Base-by-base conservation (phyloP, 2,329 filamentous ascomycete genomes). In the Hypoxylon sp. region DNA sequence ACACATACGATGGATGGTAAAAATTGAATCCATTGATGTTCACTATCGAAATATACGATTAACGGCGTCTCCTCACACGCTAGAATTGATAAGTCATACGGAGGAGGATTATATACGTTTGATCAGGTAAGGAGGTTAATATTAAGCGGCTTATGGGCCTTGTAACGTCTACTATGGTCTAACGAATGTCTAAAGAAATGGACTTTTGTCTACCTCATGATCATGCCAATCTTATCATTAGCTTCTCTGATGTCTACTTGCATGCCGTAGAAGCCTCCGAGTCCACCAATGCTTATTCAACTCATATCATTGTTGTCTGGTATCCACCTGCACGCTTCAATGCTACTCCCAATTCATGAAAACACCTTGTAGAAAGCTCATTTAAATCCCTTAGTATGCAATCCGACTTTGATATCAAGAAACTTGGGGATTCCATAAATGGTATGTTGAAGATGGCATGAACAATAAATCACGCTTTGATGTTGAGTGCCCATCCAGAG, bases 401-500 rank as follows among this genome's bases (percentile, higher is more conserved):
- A 42, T 46, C 52, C 37, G 42, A 6, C 50, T 22, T 19, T 26
- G 14, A 11, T 46, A n/a, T 26, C 9, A 42, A 35, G n/a, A 31
- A 52, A 24, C 46, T 19, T 8, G 10, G 17, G 5, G 0, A 19
- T 17, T 19, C 29, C 44, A 17, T 37, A 44, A 31, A 57, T 54
- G 24, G 17, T 37, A 22, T 37, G 37, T 44, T 6, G n/a, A 17
- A 24, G 33, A 42, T 13, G 22, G 5, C 14, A 35, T 14, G 1
- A 11, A 14, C 29, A 39, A 52, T 10, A 17, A 31, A 44, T 69
- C 31, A 71, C 14, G 67, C 70, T 52, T 71, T 71, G 47, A 70
- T 60, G 51, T 50, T 60, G n/a, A 71, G 48, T 17, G 61, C 64
- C 53, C 61, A 65, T 8, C 70, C 70, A 9, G 70, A 71, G 22